phyloP scores from a whole-genome alignment of 2,329 filamentous ascomycete genomes.

The Ascochyta rabiei region DNA sequence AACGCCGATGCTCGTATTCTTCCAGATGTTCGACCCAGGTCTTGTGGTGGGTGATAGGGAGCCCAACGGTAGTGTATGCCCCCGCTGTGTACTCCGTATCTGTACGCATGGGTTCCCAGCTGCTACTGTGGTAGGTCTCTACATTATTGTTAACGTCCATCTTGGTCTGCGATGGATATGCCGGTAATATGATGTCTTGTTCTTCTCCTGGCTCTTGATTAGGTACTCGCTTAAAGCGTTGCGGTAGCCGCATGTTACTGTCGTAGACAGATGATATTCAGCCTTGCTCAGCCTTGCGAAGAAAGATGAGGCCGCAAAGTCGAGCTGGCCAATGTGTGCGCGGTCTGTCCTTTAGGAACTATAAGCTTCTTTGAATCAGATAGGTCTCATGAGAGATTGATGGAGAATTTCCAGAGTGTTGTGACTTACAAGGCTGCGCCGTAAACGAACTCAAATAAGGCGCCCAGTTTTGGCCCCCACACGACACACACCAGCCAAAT shows the following conservation, averaged over 20 bases:
- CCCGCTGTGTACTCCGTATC: conserved; percentile 2
- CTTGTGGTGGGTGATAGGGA: conserved; percentile 2
- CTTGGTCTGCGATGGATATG: conserved; percentile 6
- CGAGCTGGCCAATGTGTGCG: too few relatives aligned
- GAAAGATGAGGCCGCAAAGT: neutral
- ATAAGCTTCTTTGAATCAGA: neutral
- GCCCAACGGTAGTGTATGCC: neutral
- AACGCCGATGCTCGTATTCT: conserved; percentile 1
- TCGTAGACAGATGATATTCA: neutral
- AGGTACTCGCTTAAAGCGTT: conserved; percentile 14
- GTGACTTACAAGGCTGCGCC: neutral
- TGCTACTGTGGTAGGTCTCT: neutral
- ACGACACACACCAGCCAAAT: neutral
- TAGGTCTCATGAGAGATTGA: neutral
- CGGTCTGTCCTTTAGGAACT: too few relatives aligned
- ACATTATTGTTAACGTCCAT: neutral
- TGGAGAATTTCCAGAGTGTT: neutral
- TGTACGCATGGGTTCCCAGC: neutral
- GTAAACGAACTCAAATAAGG: neutral
- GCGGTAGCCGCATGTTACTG: conserved; percentile 6
- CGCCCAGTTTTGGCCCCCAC: conserved; percentile 6
- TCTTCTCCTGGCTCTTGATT: conserved; percentile 9
- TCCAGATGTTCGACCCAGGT: conserved; percentile 17
- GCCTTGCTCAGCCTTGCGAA: neutral
- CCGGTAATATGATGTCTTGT: conserved; percentile 9